These are phyloP conservation scores for Passiflora organensis DNA, from an alignment of 345 rosid genomes.

Conservation along the genomic window DNA sequence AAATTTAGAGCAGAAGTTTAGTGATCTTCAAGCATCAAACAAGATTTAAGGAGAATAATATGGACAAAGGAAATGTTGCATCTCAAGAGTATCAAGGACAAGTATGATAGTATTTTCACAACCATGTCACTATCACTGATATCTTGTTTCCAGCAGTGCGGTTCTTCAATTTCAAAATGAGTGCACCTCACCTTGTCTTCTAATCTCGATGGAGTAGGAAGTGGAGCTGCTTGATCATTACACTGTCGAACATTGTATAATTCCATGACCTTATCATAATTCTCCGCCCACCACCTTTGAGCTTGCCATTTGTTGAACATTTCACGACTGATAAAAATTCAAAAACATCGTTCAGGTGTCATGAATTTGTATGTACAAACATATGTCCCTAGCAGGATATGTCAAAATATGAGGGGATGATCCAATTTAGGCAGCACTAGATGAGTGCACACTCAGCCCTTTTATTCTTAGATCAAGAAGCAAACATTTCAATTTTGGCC, in stretches of 20 bases:
- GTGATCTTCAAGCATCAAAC: not conserved
- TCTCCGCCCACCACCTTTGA: constrained; percentile 97
- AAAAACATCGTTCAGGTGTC: constrained; percentile 6
- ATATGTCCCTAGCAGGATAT: constrained; percentile 5
- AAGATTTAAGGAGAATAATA: not conserved
- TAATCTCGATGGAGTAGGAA: constrained; percentile 60
- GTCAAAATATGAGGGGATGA: constrained; percentile 7
- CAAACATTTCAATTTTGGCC: no score
- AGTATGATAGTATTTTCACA: not conserved
- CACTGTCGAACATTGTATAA: constrained; percentile 81
- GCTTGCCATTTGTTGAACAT: constrained; percentile 96
- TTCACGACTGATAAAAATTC: constrained; percentile 61
- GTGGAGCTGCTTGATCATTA: constrained; percentile 63
- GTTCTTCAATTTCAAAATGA: not conserved
- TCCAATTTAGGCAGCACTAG: not conserved
- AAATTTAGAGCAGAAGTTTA: not conserved
- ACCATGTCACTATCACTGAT: no score
- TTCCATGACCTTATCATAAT: constrained; percentile 87
- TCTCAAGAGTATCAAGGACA: not conserved
- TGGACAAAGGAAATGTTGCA: not conserved
- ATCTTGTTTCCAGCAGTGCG: no score
- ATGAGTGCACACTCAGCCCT: not conserved
- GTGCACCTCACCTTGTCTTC: constrained; percentile 66
- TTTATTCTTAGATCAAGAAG: no score
- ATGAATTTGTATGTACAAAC: not conserved